Conservation (phyloP, 768 basidiomycete species). For the Serendipita indica region DNA sequence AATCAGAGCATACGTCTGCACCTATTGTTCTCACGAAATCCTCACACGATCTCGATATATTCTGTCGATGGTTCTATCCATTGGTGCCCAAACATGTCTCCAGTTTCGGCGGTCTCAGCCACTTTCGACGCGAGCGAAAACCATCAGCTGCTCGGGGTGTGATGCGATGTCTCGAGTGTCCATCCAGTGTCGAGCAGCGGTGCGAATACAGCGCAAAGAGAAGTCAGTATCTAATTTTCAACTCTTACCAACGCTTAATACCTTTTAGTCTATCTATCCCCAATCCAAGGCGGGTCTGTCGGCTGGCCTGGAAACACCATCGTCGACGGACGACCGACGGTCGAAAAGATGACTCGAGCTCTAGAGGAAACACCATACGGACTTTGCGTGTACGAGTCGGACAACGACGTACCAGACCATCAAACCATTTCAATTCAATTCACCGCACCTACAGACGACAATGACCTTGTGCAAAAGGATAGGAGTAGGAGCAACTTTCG, state of each 20-base stretch:
- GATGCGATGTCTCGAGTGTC: constrained; percentile 63
- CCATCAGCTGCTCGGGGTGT: constrained; percentile 50
- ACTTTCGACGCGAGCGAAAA: constrained; percentile 62
- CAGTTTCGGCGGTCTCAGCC: constrained; percentile 73
- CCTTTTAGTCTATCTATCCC: constrained; percentile 70
- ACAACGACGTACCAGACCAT: constrained; percentile 81
- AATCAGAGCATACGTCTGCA: constrained; percentile 47
- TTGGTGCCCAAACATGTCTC: constrained; percentile 53
- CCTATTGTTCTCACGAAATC: constrained; percentile 83
- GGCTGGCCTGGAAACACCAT: constrained; percentile 55
- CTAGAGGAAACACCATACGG: constrained; percentile 63
- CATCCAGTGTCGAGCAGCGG: constrained; percentile 37
- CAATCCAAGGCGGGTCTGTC: constrained; percentile 37
- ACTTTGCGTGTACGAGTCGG: constrained; percentile 67
- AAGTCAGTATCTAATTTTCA: constrained; percentile 29
- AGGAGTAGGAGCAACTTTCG: neutral
- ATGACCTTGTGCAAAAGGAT: neutral
- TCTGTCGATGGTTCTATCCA: constrained; percentile 64
- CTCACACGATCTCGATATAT: constrained; percentile 80
- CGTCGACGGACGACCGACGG: constrained; percentile 71
- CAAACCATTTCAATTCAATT: constrained; percentile 26
- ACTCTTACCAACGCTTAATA: constrained; percentile 11
- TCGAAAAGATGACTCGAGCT: constrained; percentile 68
- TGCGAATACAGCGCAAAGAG: constrained; percentile 83
- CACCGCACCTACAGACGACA: neutral